A percentile compares a stretch with the other conserved stretches of the same genome.
Conservation (phyloP, 495 filamentous ascomycete species). For the Beverwykella pulmonaria region DNA sequence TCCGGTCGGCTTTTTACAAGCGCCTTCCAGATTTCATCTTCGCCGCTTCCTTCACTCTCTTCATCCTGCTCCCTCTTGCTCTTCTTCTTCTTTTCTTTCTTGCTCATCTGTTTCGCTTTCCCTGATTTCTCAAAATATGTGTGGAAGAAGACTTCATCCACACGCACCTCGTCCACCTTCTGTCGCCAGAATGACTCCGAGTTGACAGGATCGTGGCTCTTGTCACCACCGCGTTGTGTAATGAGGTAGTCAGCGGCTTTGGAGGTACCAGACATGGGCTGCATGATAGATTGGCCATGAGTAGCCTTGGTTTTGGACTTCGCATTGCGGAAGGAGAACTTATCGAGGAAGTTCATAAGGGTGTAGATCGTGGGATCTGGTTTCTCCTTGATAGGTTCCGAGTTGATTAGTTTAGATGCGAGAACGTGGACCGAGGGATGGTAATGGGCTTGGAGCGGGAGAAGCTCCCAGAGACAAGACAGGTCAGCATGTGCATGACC, state of each 20-base stretch:
- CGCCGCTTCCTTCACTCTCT: slow-evolving; percentile 44
- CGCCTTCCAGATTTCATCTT: slow-evolving; percentile 90
- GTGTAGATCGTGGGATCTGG: slow-evolving; percentile 86
- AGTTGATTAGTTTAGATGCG: slow-evolving; percentile 67
- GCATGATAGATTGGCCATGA: slow-evolving; percentile 90
- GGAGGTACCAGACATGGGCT: slow-evolving; percentile 74
- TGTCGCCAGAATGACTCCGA: slow-evolving; percentile 89
- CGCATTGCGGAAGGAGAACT: slow-evolving; percentile 91
- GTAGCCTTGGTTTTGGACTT: slow-evolving; percentile 63
- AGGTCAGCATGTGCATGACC: slow-evolving; percentile 86
- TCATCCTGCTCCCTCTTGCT: slow-evolving; percentile 58
- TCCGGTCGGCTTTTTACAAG: slow-evolving; percentile 80
- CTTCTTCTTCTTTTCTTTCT: slow-evolving; percentile 56
- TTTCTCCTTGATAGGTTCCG: slow-evolving; percentile 73
- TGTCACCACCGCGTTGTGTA: slow-evolving; percentile 55
- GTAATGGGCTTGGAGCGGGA: slow-evolving; percentile 77
- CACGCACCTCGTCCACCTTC: slow-evolving; percentile 79
- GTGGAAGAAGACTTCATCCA: slow-evolving; percentile 97
- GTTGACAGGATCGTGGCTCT: slow-evolving; percentile 66
- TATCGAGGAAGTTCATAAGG: slow-evolving; percentile 91
- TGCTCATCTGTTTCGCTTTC: slow-evolving; percentile 56
- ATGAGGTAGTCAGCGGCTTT: slow-evolving; percentile 65
- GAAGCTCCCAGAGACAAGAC: slow-evolving; percentile 88
- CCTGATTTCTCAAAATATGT: slow-evolving; percentile 85
- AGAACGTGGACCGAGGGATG: slow-evolving; percentile 95